Evolutionary conservation across 2,329 filamentous ascomycete species (phyloP), one percentile per base, ranked within the genome.

Genomic region (Sporothrix pseudoabietina): DNA sequence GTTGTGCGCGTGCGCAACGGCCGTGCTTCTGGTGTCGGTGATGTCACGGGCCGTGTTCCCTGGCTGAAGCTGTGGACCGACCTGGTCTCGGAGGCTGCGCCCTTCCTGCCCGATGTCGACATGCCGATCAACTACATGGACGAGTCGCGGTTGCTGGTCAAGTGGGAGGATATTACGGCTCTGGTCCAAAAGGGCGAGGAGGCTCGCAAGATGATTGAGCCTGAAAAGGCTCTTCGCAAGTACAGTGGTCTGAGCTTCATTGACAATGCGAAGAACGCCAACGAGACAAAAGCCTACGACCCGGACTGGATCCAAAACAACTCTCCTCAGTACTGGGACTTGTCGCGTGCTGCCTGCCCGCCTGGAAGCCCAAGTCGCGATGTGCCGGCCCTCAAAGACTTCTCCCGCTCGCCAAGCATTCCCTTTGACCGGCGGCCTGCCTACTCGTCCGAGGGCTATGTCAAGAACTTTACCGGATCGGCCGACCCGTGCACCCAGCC

Each of bases 61-160:
- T 86, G 84, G 83, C 77, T 86, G 59, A 78, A 84, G 77, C 79
- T 83, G 30, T 87, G 86, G 86, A 83, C 84, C 1, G 78, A 80
- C 3, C 81, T 89, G 14, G 84, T 90, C 30, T 76, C 78, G 2
- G 85, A 86, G 73, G 87, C 89, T 49, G 84, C 86, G 35, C 78
- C 83, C 16, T 81, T 85, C 69, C 78, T 91, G 30, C 89, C 89
- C 4, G 89, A 91, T 75, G 86, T 91, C 78, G 89, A 91, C 78
- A 90, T 91, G 82, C 86, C 89, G 12, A 87, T 91, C 81, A 91
- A 91, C 78, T 83, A 85, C 71, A 84, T 90, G 80, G 89, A 91
- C 78, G 88, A 91, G 78, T 85, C 89, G 39, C 84, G 89, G 30
- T 79, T 92, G n/a, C 80, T 91, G 41, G 87, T 89, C 3, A 85